Evolutionary conservation across 768 basidiomycete species (phyloP), one percentile per base, ranked within the genome.

Genomic region (Trichaptum fuscoviolaceum): DNA sequence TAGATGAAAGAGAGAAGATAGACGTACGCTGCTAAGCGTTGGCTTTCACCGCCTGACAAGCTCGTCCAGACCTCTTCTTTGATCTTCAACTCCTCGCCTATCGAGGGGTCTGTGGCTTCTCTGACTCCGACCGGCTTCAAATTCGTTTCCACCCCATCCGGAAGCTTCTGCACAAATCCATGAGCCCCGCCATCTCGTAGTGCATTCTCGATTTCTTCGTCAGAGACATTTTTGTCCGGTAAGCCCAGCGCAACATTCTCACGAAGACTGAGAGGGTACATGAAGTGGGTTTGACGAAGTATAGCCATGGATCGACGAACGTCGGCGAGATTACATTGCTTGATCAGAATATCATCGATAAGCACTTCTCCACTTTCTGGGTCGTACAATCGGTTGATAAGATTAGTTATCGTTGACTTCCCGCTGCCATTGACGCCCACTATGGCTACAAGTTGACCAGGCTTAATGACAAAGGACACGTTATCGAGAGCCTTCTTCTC

Each of bases 251-350:
- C 59, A 18, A 61, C 59, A 64, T 81, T 83, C 64, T 83, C 82
- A 58, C 69, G 65, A 20, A 82, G 63, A 0, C 78, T 76, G 7
- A 82, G 68, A 0, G 79, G 79, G 65, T 77, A 78, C 6, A 81
- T 63, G 9, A 69, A 67, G 65, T 78, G 80, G 6, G 79, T 73
- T 67, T 84, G 84, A 1, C 75, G 75, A 3, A 85, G 73, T 62
- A 79, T 79, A 2, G 82, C 80, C 35, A 78, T 83, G 2, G 76
- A 72, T 1, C 69, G 65, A 12, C 81, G 78, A 34, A 85, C 66
- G 20, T 75, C 72, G 1, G 68, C 65, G 3, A 77, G 60, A 9
- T 70, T 67, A 61, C 78, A 83, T 4, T 71, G 67, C 24, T 67
- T 57, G 23, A 82, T 67, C 0, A 78, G 75, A 59, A 70, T 64